phyloP scores from a whole-genome alignment of 2,329 filamentous ascomycete genomes.

The Claviceps capensis region DNA sequence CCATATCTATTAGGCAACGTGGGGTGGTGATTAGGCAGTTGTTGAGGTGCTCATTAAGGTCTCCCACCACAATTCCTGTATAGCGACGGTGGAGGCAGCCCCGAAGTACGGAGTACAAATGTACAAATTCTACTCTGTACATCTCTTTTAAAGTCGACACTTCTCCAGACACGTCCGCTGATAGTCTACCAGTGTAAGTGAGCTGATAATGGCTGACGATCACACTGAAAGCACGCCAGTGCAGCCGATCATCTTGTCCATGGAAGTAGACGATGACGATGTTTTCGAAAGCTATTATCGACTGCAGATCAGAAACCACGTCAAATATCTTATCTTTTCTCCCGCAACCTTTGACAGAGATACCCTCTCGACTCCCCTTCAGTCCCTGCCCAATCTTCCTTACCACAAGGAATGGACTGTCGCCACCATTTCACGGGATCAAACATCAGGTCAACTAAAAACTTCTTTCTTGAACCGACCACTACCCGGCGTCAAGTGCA shows the following conservation, averaged over 20 bases:
- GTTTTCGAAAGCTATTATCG: not conserved
- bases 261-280: not conserved
- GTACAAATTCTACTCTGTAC: not conserved
- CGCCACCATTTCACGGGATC: constrained; percentile 12
- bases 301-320: not conserved
- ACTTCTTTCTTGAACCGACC: constrained; percentile 12
- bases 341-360: constrained; percentile 4
- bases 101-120: not conserved
- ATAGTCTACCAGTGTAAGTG: not conserved
- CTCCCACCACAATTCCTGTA: too few species aligned
- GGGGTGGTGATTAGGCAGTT: too few species aligned
- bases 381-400: constrained; percentile 12
- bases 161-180: not conserved
- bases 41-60: too few species aligned
- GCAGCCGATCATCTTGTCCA: not conserved
- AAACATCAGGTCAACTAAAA: constrained; percentile 14
- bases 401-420: constrained; percentile 15
- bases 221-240: not conserved
- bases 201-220: not conserved
- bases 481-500: constrained; percentile 8
- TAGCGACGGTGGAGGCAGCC: not conserved
- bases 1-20: too few species aligned
- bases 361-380: constrained; percentile 12
- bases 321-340: constrained; percentile 7
- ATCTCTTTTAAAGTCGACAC: not conserved